Conservation (phyloP, 805 yeast species). For the Myxozyma udenii region DNA sequence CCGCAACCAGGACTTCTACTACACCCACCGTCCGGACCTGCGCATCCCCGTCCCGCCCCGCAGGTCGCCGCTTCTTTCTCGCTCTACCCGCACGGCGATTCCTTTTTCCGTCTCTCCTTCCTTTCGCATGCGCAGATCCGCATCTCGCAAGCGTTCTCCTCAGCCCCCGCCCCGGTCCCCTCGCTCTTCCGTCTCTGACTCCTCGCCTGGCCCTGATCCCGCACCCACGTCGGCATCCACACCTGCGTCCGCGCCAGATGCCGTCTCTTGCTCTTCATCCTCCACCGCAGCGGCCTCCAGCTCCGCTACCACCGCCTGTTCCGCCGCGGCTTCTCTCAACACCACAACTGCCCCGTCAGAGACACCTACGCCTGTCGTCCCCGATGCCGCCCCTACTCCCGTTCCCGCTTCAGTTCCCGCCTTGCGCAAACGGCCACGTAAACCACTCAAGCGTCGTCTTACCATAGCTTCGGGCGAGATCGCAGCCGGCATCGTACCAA, state of each 20-base stretch:
- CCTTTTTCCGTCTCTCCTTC: not conserved
- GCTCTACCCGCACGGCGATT: not conserved
- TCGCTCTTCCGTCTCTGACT: too few relatives aligned
- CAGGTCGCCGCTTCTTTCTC: too few relatives aligned
- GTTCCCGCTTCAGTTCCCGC: too few relatives aligned
- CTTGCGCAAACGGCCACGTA: too few relatives aligned
- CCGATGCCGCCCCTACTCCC: too few relatives aligned
- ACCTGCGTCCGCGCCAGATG: not conserved
- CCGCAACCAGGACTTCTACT: slow-evolving; percentile 12
- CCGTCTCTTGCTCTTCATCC: not conserved
- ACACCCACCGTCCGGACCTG: slow-evolving; percentile 5
- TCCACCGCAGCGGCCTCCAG: not conserved
- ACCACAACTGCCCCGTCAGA: too few relatives aligned
- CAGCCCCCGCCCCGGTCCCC: too few relatives aligned
- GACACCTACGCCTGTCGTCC: too few relatives aligned
- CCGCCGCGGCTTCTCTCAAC: not conserved
- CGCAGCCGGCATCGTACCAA: slow-evolving; percentile 3
- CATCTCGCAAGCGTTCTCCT: too few relatives aligned
- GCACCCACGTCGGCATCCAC: not conserved
- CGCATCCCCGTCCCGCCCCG: slow-evolving; percentile 8
- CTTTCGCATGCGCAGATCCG: not conserved
- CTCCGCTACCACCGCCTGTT: not conserved
- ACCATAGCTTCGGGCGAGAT: too few relatives aligned
- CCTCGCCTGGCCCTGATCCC: not conserved
- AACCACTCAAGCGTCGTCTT: too few relatives aligned